phyloP scores from a whole-genome alignment of 768 basidiomycete genomes.

The Phylloporus sp. region DNA sequence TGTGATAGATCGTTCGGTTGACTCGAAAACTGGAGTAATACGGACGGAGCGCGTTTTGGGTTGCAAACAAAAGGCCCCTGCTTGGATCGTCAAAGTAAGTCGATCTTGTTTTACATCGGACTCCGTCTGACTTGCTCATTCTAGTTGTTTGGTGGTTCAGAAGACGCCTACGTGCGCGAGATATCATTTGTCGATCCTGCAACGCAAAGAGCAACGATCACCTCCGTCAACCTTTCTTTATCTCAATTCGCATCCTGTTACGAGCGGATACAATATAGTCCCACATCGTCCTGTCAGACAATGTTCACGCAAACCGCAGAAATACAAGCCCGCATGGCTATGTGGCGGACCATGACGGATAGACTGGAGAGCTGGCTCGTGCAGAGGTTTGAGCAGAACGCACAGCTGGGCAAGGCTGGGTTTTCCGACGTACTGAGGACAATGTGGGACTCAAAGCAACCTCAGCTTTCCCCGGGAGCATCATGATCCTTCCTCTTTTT shows the following conservation, averaged over 20 bases:
- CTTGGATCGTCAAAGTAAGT: slow-evolving; percentile 89
- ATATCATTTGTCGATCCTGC: slow-evolving; percentile 90
- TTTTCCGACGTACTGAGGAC: slow-evolving; percentile 85
- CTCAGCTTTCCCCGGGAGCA: slow-evolving; percentile 32
- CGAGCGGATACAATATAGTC: slow-evolving; percentile 85
- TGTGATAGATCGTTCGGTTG: slow-evolving; percentile 79
- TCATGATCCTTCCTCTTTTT: slow-evolving; percentile 20
- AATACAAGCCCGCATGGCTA: slow-evolving; percentile 75
- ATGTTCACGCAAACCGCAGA: slow-evolving; percentile 87
- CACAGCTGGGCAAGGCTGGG: slow-evolving; percentile 80
- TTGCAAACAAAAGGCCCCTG: slow-evolving; percentile 88
- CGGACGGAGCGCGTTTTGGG: slow-evolving; percentile 88
- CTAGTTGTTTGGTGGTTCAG: slow-evolving; percentile 87
- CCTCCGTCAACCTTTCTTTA: slow-evolving; percentile 88
- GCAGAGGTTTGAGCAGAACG: slow-evolving; percentile 90
- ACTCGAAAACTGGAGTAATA: slow-evolving; percentile 82
- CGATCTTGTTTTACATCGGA: slow-evolving; percentile 2
- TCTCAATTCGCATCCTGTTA: slow-evolving; percentile 94
- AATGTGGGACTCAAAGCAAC: slow-evolving; percentile 71
- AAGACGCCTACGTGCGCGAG: slow-evolving; percentile 93
- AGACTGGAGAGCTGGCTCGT: slow-evolving; percentile 82
- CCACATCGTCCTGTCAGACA: slow-evolving; percentile 60
- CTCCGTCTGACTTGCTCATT: slow-evolving; percentile 4
- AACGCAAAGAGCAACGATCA: slow-evolving; percentile 75
- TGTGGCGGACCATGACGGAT: slow-evolving; percentile 81